Base-by-base conservation (phyloP, 2,329 filamentous ascomycete species). In the Alternaria gaisen region DNA sequence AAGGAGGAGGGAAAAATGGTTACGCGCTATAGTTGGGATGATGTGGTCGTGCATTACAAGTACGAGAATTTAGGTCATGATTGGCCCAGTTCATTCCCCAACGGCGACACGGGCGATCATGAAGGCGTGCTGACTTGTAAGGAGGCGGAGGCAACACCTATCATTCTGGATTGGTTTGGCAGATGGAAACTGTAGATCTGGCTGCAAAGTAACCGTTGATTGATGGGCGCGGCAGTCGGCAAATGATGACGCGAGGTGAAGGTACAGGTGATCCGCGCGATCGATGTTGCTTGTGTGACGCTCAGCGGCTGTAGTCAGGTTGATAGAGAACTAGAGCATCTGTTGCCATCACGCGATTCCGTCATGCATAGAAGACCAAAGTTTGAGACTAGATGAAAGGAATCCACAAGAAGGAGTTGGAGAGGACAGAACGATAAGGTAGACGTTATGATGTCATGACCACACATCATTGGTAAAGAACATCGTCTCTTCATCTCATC, bases 11-110 rank as follows among this genome's bases (percentile, higher is more conserved):
- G 71, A 65, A 73, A 63, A 63, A 63, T 46, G 57, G 72, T 72
- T 22, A 66, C 59, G 28, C 70, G 53, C 60, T 72, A 69, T 59
- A 68, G 71, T 55, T 68, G 67, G 69, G 32, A 71, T 14, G 75
- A 78, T 22, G 66, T 69, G 6, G 73, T 81, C 9, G 67, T 76
- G 32, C 80, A 82, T 53, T 82, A 81, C 60, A 73, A 72, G 40
- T 71, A 80, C 34, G 73, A 68, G 11, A 77, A 79, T 6, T 36
- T 80, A n/a, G 72, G 70, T 8, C 81, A 83, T 60, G 75, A 77
- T 43, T 83, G 81, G 81, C 79, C 80, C 3, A 79, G 70, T 24
- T 68, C 69, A 5, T 71, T 67, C 28, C 44, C 67, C 3, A 77
- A 78, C 48, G 65, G 60, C 2, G 75, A 79, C 47, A 72, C 67